Percentiles rank a stretch among this genome's conserved stretches.
Conservation (phyloP, 2,329 filamentous ascomycete species). For the Penicillium sp. region DNA sequence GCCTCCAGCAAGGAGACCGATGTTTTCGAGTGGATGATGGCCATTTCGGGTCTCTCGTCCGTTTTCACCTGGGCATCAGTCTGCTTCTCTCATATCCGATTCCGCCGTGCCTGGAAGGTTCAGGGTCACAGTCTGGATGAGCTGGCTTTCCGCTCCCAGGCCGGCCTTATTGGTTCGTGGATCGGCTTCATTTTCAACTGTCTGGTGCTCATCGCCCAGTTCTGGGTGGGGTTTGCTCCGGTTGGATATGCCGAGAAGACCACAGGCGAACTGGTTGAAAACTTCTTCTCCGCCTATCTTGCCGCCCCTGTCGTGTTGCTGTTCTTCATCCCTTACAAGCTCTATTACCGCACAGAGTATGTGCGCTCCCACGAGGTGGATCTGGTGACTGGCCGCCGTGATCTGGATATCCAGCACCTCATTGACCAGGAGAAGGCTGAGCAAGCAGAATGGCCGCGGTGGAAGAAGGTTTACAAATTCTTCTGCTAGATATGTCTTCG, state of each 20-base stretch:
- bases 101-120: constrained; percentile 72
- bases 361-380: constrained; percentile 75
- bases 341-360: constrained; percentile 67
- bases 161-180: constrained; percentile 76
- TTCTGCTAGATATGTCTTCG: constrained; percentile 58
- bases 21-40: constrained; percentile 76
- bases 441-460: constrained; percentile 65
- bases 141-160: constrained; percentile 76
- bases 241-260: constrained; percentile 55
- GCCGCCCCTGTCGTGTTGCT: constrained; percentile 56
- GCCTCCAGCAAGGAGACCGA: constrained; percentile 58
- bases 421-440: constrained; percentile 78
- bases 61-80: constrained; percentile 81
- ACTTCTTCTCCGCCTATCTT: constrained; percentile 66
- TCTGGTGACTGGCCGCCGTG: constrained; percentile 76
- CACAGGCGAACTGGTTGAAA: constrained; percentile 51
- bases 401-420: constrained; percentile 76
- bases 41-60: constrained; percentile 68
- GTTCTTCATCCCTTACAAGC: constrained; percentile 71
- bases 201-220: constrained; percentile 75
- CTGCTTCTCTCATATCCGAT: constrained; percentile 87
- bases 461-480: constrained; percentile 73
- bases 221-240: constrained; percentile 82
- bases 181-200: constrained; percentile 72
- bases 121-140: constrained; percentile 70